These are phyloP conservation scores for Oryza brachyantha DNA, from an alignment of 176 grass and related monocot species.

Conservation along the genomic window DNA sequence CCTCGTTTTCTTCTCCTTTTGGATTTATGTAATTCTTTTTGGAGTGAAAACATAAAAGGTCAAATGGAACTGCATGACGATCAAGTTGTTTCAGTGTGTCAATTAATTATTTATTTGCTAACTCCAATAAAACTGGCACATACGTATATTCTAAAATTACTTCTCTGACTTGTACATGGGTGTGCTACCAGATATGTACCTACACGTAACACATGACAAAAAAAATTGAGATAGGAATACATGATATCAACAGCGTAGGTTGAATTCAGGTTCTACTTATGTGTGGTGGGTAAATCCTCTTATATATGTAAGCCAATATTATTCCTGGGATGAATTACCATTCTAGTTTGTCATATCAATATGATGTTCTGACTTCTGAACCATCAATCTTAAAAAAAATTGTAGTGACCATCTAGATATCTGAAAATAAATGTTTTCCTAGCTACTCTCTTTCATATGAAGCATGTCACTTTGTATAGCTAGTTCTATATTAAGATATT, in stretches of 20 bases:
- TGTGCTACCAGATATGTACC: not conserved
- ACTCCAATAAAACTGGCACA: conserved; percentile 1
- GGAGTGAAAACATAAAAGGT: not conserved
- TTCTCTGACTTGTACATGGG: not conserved
- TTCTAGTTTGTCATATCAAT: not conserved
- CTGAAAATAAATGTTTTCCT: not conserved
- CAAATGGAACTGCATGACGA: not conserved
- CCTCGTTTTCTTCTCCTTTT: not conserved
- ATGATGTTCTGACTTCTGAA: not conserved
- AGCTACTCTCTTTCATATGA: not conserved
- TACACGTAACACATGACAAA: not conserved
- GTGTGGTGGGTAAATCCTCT: not conserved
- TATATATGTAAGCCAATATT: not conserved
- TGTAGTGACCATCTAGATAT: not conserved
- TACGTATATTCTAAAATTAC: not conserved
- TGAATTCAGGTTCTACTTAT: not conserved
- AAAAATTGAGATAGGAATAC: not conserved
- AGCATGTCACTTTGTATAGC: not conserved
- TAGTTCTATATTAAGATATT: not conserved
- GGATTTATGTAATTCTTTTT: not conserved
- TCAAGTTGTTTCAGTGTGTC: not conserved
- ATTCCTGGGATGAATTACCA: not conserved
- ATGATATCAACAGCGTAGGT: not conserved
- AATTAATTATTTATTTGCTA: not conserved
- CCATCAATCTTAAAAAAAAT: no score